Percentiles rank a stretch among this genome's conserved stretches.
phyloP scores from a whole-genome alignment of 495 filamentous ascomycete genomes.

The Rusavskia elegans region DNA sequence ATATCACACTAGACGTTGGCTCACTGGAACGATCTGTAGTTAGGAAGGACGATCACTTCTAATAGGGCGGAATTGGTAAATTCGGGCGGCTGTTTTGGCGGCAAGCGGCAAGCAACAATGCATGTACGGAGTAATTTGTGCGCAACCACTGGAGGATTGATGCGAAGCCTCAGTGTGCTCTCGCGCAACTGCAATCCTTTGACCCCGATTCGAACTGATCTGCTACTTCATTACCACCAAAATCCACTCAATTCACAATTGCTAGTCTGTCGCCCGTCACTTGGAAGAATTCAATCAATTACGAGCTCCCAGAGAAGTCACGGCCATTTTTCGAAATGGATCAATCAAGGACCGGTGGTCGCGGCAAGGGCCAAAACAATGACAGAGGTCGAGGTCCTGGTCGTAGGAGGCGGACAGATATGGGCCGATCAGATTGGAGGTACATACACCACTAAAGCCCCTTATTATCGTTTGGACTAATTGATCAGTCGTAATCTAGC shows the following conservation, averaged over 20 bases:
- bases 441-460: slow-evolving; percentile 20
- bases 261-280: too few relatives aligned
- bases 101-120: neutral
- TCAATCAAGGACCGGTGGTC: slow-evolving; percentile 14
- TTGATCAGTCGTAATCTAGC: slow-evolving; percentile 22
- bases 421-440: slow-evolving; percentile 51
- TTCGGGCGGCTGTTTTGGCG: neutral
- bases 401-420: slow-evolving; percentile 43
- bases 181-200: too few relatives aligned
- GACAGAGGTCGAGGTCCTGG: slow-evolving; percentile 14
- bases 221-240: too few relatives aligned
- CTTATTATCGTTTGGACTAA: slow-evolving; percentile 29
- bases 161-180: too few relatives aligned
- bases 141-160: too few relatives aligned
- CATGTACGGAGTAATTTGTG: too few relatives aligned
- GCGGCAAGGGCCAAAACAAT: slow-evolving; percentile 24
- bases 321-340: neutral
- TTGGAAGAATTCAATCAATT: neutral
- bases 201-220: too few relatives aligned
- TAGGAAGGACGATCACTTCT: too few relatives aligned
- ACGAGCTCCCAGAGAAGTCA: neutral
- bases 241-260: too few relatives aligned
- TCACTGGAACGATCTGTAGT: too few relatives aligned
- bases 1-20: too few relatives aligned
- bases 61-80: too few relatives aligned